Base-by-base conservation (phyloP, 352 stramenopile genomes). In the Pythium apleroticum region DNA sequence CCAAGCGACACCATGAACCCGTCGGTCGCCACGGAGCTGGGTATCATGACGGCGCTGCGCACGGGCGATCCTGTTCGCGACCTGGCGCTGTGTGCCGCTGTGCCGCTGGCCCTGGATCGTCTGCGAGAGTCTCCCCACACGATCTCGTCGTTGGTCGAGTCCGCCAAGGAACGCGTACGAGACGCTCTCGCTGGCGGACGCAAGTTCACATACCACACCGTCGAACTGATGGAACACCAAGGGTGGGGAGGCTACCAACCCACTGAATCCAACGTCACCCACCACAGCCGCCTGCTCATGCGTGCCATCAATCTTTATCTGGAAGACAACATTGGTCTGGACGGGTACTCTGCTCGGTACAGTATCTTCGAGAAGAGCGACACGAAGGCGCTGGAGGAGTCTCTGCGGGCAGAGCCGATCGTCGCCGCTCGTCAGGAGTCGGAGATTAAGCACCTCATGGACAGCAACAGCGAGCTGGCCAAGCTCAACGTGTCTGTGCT, bases 291-390 rank as follows among this genome's bases (percentile, higher is more conserved):
- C 25, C 59, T 89, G 52, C 65, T 89, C 27, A 74, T 85, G 63
- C 80, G 80, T 50, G 80, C 80, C 56, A 78, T 89, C 52, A 68
- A 70, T 15, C 41, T 85, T 28, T 84, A 86, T 60, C 59, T 88
- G 39, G 68, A 69, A 28, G 71, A 83, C 41, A 66, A 73, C 41
- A 57, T 89, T 22, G 62, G 71, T 20, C 66, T 89, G 11, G 70
- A 70, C 41, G 74, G 64, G 37, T 76, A 77, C 55, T 69, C 69
- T 53, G 76, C 67, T 11, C 65, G 74, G 35, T 89, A 89, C 71
- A 73, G 82, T 24, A 68, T 89, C 57, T 58, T 84, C n/a, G 69
- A 82, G 56, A 77, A 76, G 53, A 64, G 24, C 17, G 49, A 52
- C n/a, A 52, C 22, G 12, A 60, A 52, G 8, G 17, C 28, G 6